Percentiles rank a stretch among this genome's conserved stretches.
Evolutionary conservation across 2,329 filamentous ascomycete species (phyloP).

Genomic region (Diplodia seriata): DNA sequence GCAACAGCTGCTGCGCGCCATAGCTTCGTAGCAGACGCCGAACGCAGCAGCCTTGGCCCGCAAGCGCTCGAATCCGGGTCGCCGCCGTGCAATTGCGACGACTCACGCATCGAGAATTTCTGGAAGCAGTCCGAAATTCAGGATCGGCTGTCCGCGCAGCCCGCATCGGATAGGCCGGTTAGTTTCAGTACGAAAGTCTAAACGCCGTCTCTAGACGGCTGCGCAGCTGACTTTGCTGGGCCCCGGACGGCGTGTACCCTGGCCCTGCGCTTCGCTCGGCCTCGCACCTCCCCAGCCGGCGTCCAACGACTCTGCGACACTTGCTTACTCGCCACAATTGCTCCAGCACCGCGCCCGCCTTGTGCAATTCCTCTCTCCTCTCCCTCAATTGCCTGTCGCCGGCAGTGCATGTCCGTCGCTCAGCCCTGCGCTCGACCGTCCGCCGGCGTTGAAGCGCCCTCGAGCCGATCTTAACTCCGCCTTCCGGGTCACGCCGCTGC

Average conservation of each 20-base stretch:
- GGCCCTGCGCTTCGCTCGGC: constrained; percentile 24
- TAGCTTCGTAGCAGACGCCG: constrained; percentile 7
- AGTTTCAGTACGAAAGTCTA: constrained; percentile 23
- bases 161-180: constrained; percentile 30
- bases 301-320: constrained; percentile 20
- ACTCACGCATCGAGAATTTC: constrained; percentile 21
- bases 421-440: constrained; percentile 5
- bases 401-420: not conserved
- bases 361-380: not conserved
- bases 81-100: constrained; percentile 23
- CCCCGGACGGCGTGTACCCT: constrained; percentile 28
- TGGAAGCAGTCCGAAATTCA: constrained; percentile 28
- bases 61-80: constrained; percentile 23
- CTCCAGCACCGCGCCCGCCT: constrained; percentile 1
- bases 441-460: constrained; percentile 9
- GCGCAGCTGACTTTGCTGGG: constrained; percentile 30
- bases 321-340: constrained; percentile 27
- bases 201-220: constrained; percentile 28
- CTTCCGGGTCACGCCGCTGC: constrained; percentile 28
- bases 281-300: constrained; percentile 24
- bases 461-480: constrained; percentile 30
- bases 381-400: constrained; percentile 22
- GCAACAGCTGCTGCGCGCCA: constrained; percentile 26
- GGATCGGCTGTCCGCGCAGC: constrained; percentile 21
- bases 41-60: constrained; percentile 19